Percentiles rank a stretch among this genome's conserved stretches.
Evolutionary conservation across 2,329 filamentous ascomycete species (phyloP).

Genomic region (Eutypella sp.): DNA sequence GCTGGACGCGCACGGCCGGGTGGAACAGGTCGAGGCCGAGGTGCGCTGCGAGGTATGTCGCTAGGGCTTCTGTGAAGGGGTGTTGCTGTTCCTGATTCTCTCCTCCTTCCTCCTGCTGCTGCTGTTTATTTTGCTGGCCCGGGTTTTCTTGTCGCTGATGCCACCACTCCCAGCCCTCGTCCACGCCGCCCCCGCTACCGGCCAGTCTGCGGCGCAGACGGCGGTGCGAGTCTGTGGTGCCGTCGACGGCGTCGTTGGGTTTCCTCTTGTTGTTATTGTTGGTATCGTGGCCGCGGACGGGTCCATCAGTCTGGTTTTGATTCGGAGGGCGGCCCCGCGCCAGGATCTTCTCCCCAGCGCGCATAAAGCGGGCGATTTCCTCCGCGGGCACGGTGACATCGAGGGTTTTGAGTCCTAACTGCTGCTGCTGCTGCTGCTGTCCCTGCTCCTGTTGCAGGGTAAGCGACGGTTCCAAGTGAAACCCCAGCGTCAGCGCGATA

Average conservation of each 20-base stretch:
- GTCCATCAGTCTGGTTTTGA: not conserved
- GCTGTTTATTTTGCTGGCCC: not conserved
- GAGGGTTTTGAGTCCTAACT: conserved; percentile 37
- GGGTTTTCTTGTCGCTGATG: not conserved
- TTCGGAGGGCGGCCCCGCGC: too few species aligned
- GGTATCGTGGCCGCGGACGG: conserved; percentile 2
- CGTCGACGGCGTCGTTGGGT: conserved; percentile 27
- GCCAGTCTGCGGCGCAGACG: conserved; percentile 41
- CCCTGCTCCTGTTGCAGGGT: too few species aligned
- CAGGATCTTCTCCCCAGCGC: conserved; percentile 31
- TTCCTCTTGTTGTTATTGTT: conserved; percentile 8
- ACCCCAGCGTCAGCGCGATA: conserved; percentile 46
- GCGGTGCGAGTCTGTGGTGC: conserved; percentile 9
- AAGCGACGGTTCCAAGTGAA: conserved; percentile 35
- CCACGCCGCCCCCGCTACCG: conserved; percentile 38
- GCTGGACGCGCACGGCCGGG: conserved; percentile 46
- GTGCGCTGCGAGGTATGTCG: conserved; percentile 46
- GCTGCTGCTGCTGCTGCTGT: too few species aligned
- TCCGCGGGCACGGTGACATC: conserved; percentile 47
- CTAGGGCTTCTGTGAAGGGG: conserved; percentile 49
- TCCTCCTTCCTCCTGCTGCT: not conserved
- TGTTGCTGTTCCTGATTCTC: conserved; percentile 16
- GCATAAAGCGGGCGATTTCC: conserved; percentile 43
- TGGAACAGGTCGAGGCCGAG: conserved; percentile 52
- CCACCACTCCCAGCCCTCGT: conserved; percentile 52